phyloP scores from a whole-genome alignment of 805 yeast species.

The Saitoella complicata region DNA sequence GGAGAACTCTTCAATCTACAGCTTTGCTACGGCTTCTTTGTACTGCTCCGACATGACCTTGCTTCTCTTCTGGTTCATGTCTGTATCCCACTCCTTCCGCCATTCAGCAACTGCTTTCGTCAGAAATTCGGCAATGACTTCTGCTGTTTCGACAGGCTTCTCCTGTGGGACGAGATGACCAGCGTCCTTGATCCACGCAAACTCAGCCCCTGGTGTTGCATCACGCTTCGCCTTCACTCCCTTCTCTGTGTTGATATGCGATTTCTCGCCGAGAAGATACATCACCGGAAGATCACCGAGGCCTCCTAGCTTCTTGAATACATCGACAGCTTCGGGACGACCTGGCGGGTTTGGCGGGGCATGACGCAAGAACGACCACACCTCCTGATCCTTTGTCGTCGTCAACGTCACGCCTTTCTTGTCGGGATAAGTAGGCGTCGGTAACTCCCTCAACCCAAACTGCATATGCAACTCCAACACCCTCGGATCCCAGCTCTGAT shows the following conservation, averaged over 20 bases:
- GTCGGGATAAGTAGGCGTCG: slow-evolving; percentile 6
- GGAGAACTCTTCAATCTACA: not conserved
- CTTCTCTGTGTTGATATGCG: not conserved
- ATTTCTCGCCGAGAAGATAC: slow-evolving; percentile 3
- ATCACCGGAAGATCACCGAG: slow-evolving; percentile 1
- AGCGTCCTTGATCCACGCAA: not conserved
- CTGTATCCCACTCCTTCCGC: no score
- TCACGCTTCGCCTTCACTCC: not conserved
- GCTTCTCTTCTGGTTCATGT: no score
- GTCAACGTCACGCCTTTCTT: slow-evolving; percentile 10
- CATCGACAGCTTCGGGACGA: not conserved
- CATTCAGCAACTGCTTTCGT: not conserved
- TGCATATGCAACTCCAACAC: slow-evolving; percentile 9
- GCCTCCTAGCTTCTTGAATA: not conserved
- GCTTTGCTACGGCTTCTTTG: not conserved
- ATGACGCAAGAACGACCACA: slow-evolving; percentile 3
- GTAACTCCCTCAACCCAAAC: slow-evolving; percentile 9
- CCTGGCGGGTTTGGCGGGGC: not conserved
- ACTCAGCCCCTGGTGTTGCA: slow-evolving; percentile 1
- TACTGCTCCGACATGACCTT: no score
- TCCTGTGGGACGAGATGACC: slow-evolving; percentile 8
- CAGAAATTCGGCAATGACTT: slow-evolving; percentile 1
- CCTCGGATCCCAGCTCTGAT: slow-evolving; percentile 7
- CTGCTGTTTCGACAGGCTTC: slow-evolving; percentile 4
- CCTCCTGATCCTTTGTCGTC: slow-evolving; percentile 11